A percentile compares a stretch with the other conserved stretches of the same genome.
Evolutionary conservation across 805 yeast species (phyloP).

Genomic region (Zygoascus bituminiphila): DNA sequence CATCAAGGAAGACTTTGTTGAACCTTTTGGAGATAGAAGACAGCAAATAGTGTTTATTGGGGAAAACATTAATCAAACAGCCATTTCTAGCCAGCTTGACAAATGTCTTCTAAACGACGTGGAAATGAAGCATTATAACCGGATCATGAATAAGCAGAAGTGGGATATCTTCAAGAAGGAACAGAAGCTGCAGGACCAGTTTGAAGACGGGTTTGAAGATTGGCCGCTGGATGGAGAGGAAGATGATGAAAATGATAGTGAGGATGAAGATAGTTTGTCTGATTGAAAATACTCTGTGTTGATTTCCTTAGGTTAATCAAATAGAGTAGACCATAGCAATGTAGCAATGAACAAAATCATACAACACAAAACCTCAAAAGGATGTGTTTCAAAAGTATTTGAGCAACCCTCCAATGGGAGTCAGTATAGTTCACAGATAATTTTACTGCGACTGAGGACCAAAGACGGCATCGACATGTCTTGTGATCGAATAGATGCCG

Average conservation of each 20-base stretch:
- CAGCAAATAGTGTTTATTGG: conserved; percentile 43
- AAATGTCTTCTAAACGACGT: conserved; percentile 34
- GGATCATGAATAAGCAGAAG: conserved; percentile 22
- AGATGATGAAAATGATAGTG: neutral
- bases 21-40: conserved; percentile 37
- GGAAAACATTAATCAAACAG: conserved; percentile 27
- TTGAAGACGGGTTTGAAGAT: conserved; percentile 38
- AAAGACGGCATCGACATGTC: too few relatives aligned
- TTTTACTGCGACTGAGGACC: too few relatives aligned
- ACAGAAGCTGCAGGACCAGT: conserved; percentile 18
- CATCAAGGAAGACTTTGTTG: conserved; percentile 32
- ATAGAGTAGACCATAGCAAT: too few relatives aligned
- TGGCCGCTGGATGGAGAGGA: conserved; percentile 26
- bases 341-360: too few relatives aligned
- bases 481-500: too few relatives aligned
- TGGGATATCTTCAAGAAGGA: conserved; percentile 22
- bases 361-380: too few relatives aligned
- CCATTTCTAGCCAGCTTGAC: conserved; percentile 29
- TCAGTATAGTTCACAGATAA: too few relatives aligned
- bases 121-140: conserved; percentile 29
- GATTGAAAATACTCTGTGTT: too few relatives aligned
- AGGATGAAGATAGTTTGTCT: neutral
- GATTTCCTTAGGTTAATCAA: too few relatives aligned
- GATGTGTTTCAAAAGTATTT: too few relatives aligned
- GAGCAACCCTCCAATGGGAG: too few relatives aligned